Evolutionary conservation across 495 filamentous ascomycete species (phyloP).

Genomic region (Oidiodendron maius): DNA sequence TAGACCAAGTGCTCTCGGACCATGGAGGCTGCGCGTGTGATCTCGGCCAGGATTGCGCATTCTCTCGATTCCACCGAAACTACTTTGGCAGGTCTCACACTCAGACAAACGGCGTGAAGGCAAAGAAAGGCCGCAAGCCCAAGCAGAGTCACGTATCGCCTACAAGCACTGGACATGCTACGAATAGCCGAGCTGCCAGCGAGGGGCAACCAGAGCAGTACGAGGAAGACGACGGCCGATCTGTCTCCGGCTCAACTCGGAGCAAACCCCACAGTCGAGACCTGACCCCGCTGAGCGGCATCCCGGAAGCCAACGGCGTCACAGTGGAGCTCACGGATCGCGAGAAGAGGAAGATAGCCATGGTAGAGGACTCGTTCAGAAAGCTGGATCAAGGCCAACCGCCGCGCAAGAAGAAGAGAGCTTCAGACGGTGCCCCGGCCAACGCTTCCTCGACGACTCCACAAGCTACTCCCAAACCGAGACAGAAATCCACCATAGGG

Average conservation of each 20-base stretch:
- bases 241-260: slow-evolving; percentile 65
- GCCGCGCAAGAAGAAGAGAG: slow-evolving; percentile 47
- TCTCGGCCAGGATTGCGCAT: slow-evolving; percentile 54
- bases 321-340: slow-evolving; percentile 70
- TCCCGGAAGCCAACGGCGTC: slow-evolving; percentile 44
- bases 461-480: slow-evolving; percentile 20
- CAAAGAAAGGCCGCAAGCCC: slow-evolving; percentile 49
- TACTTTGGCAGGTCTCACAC: slow-evolving; percentile 42
- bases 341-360: slow-evolving; percentile 81
- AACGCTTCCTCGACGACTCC: slow-evolving; percentile 30
- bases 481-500: slow-evolving; percentile 25
- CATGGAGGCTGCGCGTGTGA: slow-evolving; percentile 87
- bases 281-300: slow-evolving; percentile 54
- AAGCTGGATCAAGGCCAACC: slow-evolving; percentile 57
- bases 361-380: slow-evolving; percentile 70
- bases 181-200: slow-evolving; percentile 75
- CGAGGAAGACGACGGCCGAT: slow-evolving; percentile 54
- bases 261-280: slow-evolving; percentile 79
- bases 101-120: slow-evolving; percentile 49
- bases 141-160: slow-evolving; percentile 55
- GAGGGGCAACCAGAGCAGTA: slow-evolving; percentile 56
- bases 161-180: slow-evolving; percentile 58
- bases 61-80: slow-evolving; percentile 69
- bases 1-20: slow-evolving; percentile 72
- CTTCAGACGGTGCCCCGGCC: slow-evolving; percentile 48